Percentiles rank a stretch among this genome's conserved stretches.
Evolutionary conservation across 331 rosid genomes (phyloP).

Genomic region (Telfairia occidentalis): DNA sequence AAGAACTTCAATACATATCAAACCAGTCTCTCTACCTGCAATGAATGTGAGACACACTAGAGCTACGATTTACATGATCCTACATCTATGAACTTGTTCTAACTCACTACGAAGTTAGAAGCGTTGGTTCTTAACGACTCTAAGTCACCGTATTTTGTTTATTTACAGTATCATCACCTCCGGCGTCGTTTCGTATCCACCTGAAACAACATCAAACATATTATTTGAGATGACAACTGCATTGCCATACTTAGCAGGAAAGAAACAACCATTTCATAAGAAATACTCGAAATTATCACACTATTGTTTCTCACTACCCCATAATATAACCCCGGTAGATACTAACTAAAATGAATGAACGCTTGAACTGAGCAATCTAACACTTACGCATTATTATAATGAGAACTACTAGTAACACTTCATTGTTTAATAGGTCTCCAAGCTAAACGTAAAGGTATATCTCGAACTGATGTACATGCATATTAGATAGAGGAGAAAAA

Average conservation of each 20-base stretch:
- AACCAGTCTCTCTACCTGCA: slow-evolving; percentile 5
- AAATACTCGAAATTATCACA: background rate
- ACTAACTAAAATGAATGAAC: background rate
- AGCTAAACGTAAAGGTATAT: too few species aligned
- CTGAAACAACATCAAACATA: slow-evolving; percentile 29
- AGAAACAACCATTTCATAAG: background rate
- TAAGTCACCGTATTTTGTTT: background rate
- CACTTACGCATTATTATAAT: background rate
- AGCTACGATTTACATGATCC: slow-evolving; percentile 2
- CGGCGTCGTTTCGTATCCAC: slow-evolving; percentile 94
- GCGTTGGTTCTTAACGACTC: slow-evolving; percentile 1
- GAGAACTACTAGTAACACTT: background rate
- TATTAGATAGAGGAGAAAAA: too few species aligned
- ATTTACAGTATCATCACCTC: slow-evolving; percentile 28
- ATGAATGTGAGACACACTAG: background rate
- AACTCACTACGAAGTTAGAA: background rate
- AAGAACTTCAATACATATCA: slow-evolving; percentile 2
- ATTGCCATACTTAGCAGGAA: too few species aligned
- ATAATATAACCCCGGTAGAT: background rate
- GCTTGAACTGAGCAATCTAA: background rate
- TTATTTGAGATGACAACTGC: background rate
- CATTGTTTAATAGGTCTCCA: background rate
- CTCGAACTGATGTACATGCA: too few species aligned
- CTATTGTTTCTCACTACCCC: background rate
- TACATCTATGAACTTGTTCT: slow-evolving; percentile 5